Conservation (phyloP, 1,284 basidiomycete genomes). For the Cutaneotrichosporon cyanovorans region DNA sequence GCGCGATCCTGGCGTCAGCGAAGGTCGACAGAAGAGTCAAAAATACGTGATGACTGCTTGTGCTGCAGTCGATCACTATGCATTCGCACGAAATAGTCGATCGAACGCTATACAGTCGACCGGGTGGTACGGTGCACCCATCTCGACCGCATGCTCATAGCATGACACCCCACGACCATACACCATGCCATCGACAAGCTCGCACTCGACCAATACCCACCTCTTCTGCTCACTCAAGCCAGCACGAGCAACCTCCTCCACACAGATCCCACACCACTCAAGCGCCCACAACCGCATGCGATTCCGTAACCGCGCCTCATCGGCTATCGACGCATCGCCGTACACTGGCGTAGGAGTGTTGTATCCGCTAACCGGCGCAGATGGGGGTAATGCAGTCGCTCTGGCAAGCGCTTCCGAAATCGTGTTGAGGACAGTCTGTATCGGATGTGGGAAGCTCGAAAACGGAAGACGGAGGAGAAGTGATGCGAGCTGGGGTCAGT, state of each 20-base stretch:
- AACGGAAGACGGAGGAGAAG: slow-evolving; percentile 37
- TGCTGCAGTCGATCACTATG: too few species aligned
- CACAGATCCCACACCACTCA: slow-evolving; percentile 73
- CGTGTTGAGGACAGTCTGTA: slow-evolving; percentile 33
- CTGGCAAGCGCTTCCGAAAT: slow-evolving; percentile 28
- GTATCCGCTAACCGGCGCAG: slow-evolving; percentile 31
- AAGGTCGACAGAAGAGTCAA: too few species aligned
- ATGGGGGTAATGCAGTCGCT: slow-evolving; percentile 29
- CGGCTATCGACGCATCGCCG: slow-evolving; percentile 1
- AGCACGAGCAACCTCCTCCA: slow-evolving; percentile 67
- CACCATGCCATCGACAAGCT: background rate
- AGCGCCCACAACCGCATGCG: slow-evolving; percentile 47
- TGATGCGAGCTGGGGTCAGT: slow-evolving; percentile 33
- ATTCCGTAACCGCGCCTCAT: slow-evolving; percentile 18
- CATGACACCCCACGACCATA: too few species aligned
- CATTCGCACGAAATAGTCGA: too few species aligned
- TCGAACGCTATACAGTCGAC: too few species aligned
- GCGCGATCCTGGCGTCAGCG: slow-evolving; percentile 23
- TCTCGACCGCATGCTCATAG: background rate
- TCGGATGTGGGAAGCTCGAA: slow-evolving; percentile 33
- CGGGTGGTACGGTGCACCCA: too few species aligned
- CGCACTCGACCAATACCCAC: slow-evolving; percentile 48
- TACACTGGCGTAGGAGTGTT: slow-evolving; percentile 47
- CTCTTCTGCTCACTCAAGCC: slow-evolving; percentile 66
- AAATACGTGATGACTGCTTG: too few species aligned